Percentiles rank a stretch among this genome's conserved stretches.
These are phyloP conservation scores for Melocanna baccifera DNA, from an alignment of 176 grass and related monocot genomes.

Conservation along the genomic window DNA sequence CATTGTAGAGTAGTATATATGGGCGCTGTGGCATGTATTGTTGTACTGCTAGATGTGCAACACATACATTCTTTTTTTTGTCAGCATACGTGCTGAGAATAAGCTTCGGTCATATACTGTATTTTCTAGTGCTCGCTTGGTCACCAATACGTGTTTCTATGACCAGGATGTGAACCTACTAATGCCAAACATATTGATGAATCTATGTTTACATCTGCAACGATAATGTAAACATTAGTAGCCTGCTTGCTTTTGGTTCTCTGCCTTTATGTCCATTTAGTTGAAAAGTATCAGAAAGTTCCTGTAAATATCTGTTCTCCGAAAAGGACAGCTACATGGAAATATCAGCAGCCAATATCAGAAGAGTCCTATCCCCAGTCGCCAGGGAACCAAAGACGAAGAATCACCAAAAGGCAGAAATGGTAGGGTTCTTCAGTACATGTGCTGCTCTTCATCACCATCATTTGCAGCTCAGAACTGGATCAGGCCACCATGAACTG, in stretches of 20 bases:
- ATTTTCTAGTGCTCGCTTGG: not conserved
- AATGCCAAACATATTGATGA: not conserved
- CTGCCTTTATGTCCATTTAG: not conserved
- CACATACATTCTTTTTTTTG: not conserved
- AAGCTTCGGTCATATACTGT: slow-evolving; percentile 1
- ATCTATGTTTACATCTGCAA: not conserved
- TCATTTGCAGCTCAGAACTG: slow-evolving; percentile 9
- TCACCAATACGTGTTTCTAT: not conserved
- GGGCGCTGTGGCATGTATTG: slow-evolving; percentile 14
- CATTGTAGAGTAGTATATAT: slow-evolving; percentile 22
- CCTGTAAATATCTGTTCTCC: slow-evolving; percentile 36
- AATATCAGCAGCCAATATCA: slow-evolving; percentile 48
- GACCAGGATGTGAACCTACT: not conserved
- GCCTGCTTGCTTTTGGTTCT: slow-evolving; percentile 11
- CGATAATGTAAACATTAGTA: slow-evolving; percentile 1
- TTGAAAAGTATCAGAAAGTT: not conserved
- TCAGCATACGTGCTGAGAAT: slow-evolving; percentile 3
- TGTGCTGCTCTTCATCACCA: slow-evolving; percentile 12
- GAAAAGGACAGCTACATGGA: slow-evolving; percentile 36
- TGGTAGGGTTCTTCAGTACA: slow-evolving; percentile 36
- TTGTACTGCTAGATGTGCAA: slow-evolving; percentile 18
- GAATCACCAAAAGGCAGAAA: slow-evolving; percentile 19
- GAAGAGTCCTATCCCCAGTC: slow-evolving; percentile 11
- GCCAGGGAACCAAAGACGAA: slow-evolving; percentile 4
- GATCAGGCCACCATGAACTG: slow-evolving; percentile 13